These are phyloP conservation scores for Oryza meyeriana DNA, from an alignment of 176 grass and related monocot genomes.

Conservation along the genomic window DNA sequence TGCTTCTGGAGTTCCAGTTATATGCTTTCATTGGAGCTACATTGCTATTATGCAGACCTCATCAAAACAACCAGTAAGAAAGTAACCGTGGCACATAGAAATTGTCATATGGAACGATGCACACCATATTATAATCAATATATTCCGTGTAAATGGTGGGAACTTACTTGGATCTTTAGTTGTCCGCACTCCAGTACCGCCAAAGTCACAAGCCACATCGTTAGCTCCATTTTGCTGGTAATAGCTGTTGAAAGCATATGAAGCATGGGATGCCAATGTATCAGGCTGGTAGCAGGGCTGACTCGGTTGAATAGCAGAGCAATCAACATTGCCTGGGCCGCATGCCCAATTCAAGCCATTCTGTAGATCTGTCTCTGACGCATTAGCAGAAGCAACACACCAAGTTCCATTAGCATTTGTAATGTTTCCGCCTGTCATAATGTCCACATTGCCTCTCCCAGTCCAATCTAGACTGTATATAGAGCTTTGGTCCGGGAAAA, in stretches of 20 bases:
- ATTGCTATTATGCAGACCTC: not conserved
- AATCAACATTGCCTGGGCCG: slow-evolving; percentile 87
- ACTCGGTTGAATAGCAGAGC: slow-evolving; percentile 93
- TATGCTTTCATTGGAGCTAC: not conserved
- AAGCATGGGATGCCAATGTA: slow-evolving; percentile 78
- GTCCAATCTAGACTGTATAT: slow-evolving; percentile 96
- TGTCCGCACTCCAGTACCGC: slow-evolving; percentile 62
- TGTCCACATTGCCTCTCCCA: slow-evolving; percentile 82
- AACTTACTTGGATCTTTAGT: slow-evolving; percentile 91
- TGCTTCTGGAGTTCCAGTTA: not conserved
- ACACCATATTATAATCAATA: not conserved
- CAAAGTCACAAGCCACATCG: slow-evolving; percentile 82
- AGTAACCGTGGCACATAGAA: not conserved
- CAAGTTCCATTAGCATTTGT: slow-evolving; percentile 79
- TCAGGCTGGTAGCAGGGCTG: slow-evolving; percentile 91
- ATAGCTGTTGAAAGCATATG: slow-evolving; percentile 84
- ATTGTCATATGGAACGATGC: not conserved
- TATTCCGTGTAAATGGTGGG: not conserved
- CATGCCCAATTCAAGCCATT: slow-evolving; percentile 96
- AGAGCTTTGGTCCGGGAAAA: slow-evolving; percentile 75
- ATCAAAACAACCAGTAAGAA: not conserved
- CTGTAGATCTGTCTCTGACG: slow-evolving; percentile 65
- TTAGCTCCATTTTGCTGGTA: slow-evolving; percentile 91
- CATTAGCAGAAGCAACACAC: slow-evolving; percentile 86
- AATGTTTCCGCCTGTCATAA: slow-evolving; percentile 79